Evolutionary conservation across 169 alveolate genomes (phyloP).

Genomic region (Cryptosporidium meleagridis): DNA sequence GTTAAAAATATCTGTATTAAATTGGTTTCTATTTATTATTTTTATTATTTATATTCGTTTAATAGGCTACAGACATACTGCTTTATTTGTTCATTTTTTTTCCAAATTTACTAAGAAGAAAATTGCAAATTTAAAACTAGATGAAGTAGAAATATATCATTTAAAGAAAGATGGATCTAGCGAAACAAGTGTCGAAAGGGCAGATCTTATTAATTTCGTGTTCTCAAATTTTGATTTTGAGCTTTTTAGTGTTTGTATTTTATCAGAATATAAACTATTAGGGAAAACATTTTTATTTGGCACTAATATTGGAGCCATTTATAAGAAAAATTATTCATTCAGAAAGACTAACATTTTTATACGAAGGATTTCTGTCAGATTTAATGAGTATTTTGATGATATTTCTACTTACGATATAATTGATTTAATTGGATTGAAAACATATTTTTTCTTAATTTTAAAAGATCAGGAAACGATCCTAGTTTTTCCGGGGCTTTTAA

Average conservation of each 20-base stretch:
- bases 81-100: constrained; percentile 6
- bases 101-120: not conserved
- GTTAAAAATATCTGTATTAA: not conserved
- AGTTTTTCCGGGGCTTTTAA: not conserved
- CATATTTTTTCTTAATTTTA: not conserved
- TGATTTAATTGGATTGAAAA: not conserved
- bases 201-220: not conserved
- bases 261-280: not conserved
- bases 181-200: not conserved
- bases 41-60: not conserved
- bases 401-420: not conserved
- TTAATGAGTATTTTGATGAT: not conserved
- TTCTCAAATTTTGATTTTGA: constrained; percentile 1
- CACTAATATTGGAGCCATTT: not conserved
- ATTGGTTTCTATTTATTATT: constrained; percentile 22
- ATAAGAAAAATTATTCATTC: not conserved
- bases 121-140: constrained; percentile 2
- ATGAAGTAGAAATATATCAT: not conserved
- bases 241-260: not conserved
- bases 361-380: not conserved
- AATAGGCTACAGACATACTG: not conserved
- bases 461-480: not conserved
- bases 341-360: not conserved
- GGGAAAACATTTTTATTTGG: not conserved
- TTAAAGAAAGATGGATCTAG: not conserved